These are phyloP conservation scores for Prunus davidiana DNA, from an alignment of 306 rosid genomes.

Conservation along the genomic window DNA sequence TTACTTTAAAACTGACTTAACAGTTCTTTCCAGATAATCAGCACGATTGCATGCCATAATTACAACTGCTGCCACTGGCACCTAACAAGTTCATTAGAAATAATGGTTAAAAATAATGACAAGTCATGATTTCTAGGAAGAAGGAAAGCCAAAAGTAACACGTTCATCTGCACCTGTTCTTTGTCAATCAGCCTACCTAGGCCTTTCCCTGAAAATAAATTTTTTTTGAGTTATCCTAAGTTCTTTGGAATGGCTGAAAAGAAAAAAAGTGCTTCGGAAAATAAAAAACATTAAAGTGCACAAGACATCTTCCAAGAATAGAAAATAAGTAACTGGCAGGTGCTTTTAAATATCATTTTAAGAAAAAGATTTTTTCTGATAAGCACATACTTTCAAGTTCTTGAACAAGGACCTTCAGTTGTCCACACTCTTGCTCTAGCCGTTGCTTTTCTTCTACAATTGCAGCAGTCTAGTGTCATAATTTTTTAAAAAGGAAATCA, in stretches of 20 bases:
- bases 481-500: not conserved
- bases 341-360: not conserved
- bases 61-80: constrained; percentile 96
- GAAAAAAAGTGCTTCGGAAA: not conserved
- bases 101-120: constrained; percentile 17
- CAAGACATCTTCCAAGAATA: not conserved
- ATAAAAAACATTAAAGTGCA: not conserved
- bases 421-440: constrained; percentile 56
- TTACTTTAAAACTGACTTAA: constrained; percentile 75
- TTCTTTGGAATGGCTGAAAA: constrained; percentile 14
- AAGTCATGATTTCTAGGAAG: constrained; percentile 23
- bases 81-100: constrained; percentile 49
- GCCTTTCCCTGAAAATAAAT: constrained; percentile 57
- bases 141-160: constrained; percentile 18
- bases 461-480: constrained; percentile 24
- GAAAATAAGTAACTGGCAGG: not conserved
- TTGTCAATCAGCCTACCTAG: constrained; percentile 60
- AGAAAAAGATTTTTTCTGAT: constrained; percentile 10
- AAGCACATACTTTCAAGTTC: constrained; percentile 78
- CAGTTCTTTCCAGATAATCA: constrained; percentile 88
- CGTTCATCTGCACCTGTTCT: constrained; percentile 54
- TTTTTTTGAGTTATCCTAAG: constrained; percentile 20
- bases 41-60: constrained; percentile 98
- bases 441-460: constrained; percentile 66
- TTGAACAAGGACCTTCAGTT: constrained; percentile 70